Evolutionary conservation across 345 rosid species (phyloP), one percentile per base, ranked within the genome.

Genomic region (Eucalyptus grandis): DNA sequence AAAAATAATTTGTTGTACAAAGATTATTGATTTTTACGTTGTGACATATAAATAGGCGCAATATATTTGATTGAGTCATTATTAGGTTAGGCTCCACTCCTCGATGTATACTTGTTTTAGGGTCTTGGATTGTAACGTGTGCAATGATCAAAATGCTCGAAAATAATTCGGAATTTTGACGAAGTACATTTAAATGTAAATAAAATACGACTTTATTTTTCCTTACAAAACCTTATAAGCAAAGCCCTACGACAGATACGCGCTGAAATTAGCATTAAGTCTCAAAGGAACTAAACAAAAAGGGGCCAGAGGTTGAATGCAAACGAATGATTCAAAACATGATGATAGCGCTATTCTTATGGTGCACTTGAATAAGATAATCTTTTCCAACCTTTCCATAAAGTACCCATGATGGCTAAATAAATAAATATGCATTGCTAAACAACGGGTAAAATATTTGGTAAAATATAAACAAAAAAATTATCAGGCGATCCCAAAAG

Each of bases 201-300:
- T 65, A n/a, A n/a, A 65, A 65, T 4, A 8, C 5, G 5, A n/a
- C 19, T n/a, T n/a, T 65, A 65, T n/a, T n/a, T n/a, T 14, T n/a
- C 77, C 21, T 65, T 14, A n/a, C 19, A 1, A n/a, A n/a, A 65
- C 37, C 37, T 65, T n/a, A 1, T 15, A 4, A n/a, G 77, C 11
- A 65, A n/a, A 65, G 40, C 40, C 21, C 77, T 0, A 2, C 3
- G 37, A n/a, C 2, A n/a, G 2, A 14, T 14, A n/a, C 11, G 0
- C 19, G 10, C 10, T 2, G 30, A 40, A 11, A 37, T 21, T 77
- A 40, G 47, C 16, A 11, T 21, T 40, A 21, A 72, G 15, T 11
- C 1, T 77, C 15, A 7, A 40, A 77, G 21, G 5, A 77, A 21
- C 83, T 72, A 72, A 17, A 72, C 5, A 3, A 37, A 10, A 37